Percentiles rank a stretch among this genome's conserved stretches.
Conservation (phyloP, 2,329 filamentous ascomycete species). For the Talaromyces marneffei region DNA sequence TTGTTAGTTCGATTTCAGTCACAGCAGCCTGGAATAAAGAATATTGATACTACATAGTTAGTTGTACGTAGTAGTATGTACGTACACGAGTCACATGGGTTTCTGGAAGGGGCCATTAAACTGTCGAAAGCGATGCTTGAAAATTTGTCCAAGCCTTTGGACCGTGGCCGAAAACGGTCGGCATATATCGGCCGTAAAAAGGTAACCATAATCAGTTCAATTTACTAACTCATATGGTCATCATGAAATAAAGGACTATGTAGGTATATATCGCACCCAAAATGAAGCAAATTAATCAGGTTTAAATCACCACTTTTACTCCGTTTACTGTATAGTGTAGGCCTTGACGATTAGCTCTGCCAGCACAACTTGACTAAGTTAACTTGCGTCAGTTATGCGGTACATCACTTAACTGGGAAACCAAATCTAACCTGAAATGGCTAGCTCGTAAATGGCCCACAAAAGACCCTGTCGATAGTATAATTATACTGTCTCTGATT, state of each 20-base stretch:
- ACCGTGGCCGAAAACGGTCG: neutral
- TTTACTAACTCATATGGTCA: neutral
- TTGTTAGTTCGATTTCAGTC: neutral
- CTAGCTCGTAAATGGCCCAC: neutral
- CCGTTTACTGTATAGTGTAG: no score
- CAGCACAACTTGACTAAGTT: neutral
- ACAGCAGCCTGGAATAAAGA: neutral
- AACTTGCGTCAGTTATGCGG: neutral
- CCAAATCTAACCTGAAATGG: neutral
- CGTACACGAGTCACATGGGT: neutral
- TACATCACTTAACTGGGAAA: neutral
- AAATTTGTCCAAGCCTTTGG: neutral
- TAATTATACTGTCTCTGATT: neutral
- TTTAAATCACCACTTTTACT: no score
- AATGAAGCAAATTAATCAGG: slow-evolving; percentile 1
- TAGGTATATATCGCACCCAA: neutral
- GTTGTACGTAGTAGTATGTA: neutral
- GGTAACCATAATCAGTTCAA: neutral
- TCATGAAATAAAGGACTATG: neutral
- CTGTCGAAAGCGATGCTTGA: neutral
- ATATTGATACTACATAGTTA: no score
- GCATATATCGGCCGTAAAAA: neutral
- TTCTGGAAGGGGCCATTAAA: neutral
- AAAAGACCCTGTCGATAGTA: neutral
- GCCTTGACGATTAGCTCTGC: neutral